Evolutionary conservation across 1,139 yeast species (phyloP), one percentile per base, ranked within the genome.

Genomic region (Geotrichum reessii): DNA sequence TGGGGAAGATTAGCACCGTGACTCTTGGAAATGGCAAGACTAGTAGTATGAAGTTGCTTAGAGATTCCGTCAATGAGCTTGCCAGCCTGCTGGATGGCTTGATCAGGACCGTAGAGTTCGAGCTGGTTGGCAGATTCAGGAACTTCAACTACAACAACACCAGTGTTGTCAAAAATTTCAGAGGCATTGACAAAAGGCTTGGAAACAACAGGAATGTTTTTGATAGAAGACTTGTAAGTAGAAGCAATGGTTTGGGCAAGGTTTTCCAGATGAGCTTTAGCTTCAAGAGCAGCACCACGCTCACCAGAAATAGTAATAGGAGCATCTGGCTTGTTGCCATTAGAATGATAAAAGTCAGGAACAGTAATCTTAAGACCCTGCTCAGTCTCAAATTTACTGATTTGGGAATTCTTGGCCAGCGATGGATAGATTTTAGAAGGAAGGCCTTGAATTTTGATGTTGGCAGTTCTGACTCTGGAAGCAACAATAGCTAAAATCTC

Each of bases 11-110:
- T 85, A 67, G 88, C 89, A 67, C 89, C 88, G 72, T 92, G 97
- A 47, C 97, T 96, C 71, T 82, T 85, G 25, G 95, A 84, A 75
- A 92, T 85, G 66, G 89, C 95, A 69, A 92, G 78, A 25, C 83
- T 76, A 66, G 87, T 91, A 52, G 87, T 84, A 73, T 80, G 69
- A 78, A 81, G 76, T 55, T 78, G 69, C 69, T 80, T 73, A 64
- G 85, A 81, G 71, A 74, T 82, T 72, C 74, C 74, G 73, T 79
- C 76, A 14, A 84, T 81, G 60, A 70, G 70, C 5, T 79, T 79
- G 64, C 86, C 79, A 40, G 97, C 97, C 24, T 74, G 73, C 19
- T 78, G 67, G 58, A 91, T 79, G 59, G 81, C 79, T 62, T 77
- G 74, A 56, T 80, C 80, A 61, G 97, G 96, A 61, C 85, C 79